Evolutionary conservation across 2,329 filamentous ascomycete genomes (phyloP).

Genomic region (Phyllosticta ampelicida): DNA sequence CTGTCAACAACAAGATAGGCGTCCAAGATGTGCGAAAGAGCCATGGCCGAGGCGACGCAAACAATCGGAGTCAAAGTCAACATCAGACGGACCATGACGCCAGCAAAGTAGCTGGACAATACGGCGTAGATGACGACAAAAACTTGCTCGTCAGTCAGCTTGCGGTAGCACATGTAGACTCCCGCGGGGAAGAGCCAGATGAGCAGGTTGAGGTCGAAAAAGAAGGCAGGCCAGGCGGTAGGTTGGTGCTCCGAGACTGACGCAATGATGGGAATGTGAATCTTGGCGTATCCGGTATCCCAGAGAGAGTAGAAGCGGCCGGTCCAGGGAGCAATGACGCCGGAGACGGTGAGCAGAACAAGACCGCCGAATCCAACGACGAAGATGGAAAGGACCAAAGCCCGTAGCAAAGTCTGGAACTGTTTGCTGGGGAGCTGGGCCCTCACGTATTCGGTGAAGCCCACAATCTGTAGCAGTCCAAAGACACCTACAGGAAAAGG

Average conservation of each 20-base stretch:
- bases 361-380: conserved; percentile 62
- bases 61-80: conserved; percentile 93
- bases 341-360: conserved; percentile 71
- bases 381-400: conserved; percentile 65
- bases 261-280: conserved; percentile 97
- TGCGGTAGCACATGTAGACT: conserved; percentile 96
- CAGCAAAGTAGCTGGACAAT: conserved; percentile 93
- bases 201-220: conserved; percentile 95
- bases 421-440: conserved; percentile 84
- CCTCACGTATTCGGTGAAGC: conserved; percentile 82
- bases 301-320: conserved; percentile 98
- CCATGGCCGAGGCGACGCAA: conserved; percentile 85
- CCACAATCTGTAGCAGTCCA: conserved; percentile 86
- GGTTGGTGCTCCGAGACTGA: conserved; percentile 99
- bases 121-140: conserved; percentile 97
- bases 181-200: conserved; percentile 99
- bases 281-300: conserved; percentile 98
- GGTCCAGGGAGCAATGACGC: conserved; percentile 93
- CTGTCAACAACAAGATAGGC: conserved; percentile 60
- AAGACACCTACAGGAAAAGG: conserved; percentile 61
- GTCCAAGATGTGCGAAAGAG: conserved; percentile 78
- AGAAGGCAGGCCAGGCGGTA: conserved; percentile 97
- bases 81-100: conserved; percentile 99
- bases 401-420: conserved; percentile 80
- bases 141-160: conserved; percentile 88